Evolutionary conservation across 2,329 filamentous ascomycete genomes (phyloP).

Genomic region (Beauveria pseudobassiana): DNA sequence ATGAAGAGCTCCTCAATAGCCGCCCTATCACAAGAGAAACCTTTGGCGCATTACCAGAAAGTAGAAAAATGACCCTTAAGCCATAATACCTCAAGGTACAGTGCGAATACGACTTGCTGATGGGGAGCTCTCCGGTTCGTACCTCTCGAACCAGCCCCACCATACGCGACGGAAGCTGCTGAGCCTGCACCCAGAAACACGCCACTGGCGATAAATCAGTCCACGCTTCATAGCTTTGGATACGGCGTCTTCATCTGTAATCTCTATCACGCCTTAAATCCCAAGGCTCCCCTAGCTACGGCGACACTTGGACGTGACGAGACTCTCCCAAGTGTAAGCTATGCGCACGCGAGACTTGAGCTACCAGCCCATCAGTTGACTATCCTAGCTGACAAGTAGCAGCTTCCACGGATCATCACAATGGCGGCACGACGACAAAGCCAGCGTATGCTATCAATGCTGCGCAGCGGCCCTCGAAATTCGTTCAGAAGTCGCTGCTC

Average conservation of each 20-base stretch:
- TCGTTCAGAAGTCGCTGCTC: constrained; percentile 20
- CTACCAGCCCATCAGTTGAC: not conserved
- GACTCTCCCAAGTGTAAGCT: not conserved
- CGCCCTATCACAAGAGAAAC: not conserved
- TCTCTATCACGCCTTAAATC: not conserved
- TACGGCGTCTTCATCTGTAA: not conserved
- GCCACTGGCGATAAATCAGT: constrained; percentile 9
- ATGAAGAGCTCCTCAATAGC: not conserved
- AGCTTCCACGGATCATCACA: not conserved
- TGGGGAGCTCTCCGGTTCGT: not conserved
- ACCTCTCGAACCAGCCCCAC: not conserved
- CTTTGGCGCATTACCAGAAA: not conserved
- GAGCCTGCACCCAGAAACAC: constrained; percentile 4
- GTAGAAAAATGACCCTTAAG: not conserved
- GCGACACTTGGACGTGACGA: not conserved
- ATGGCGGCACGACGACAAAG: constrained; percentile 26
- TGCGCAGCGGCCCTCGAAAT: constrained; percentile 19
- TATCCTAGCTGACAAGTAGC: not conserved
- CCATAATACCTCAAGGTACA: not conserved
- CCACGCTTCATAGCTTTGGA: not conserved
- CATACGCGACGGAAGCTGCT: constrained; percentile 4
- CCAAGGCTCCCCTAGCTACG: not conserved
- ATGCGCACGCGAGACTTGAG: not conserved
- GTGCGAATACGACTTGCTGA: not conserved
- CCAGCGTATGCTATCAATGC: constrained; percentile 24